Percentiles rank a stretch among this genome's conserved stretches.
phyloP scores from a whole-genome alignment of 2,329 filamentous ascomycete genomes.

The Neofusicoccum umdonicola region DNA sequence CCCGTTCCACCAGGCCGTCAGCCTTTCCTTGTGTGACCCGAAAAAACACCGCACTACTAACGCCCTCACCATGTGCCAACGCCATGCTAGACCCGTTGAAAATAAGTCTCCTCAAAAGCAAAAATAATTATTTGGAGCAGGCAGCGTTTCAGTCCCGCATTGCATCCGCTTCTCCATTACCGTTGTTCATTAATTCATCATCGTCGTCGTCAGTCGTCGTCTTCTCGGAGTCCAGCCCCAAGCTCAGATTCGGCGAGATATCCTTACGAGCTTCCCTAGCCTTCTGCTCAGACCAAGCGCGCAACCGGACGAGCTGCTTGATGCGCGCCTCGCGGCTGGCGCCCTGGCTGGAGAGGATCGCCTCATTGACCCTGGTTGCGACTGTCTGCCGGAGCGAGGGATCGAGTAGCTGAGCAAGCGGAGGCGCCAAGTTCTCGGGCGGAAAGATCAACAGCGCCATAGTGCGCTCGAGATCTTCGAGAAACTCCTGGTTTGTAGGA shows the following conservation, averaged over 20 bases:
- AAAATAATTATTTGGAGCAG: neutral
- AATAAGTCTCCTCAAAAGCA: neutral
- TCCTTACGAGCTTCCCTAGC: slow-evolving; percentile 47
- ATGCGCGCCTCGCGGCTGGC: slow-evolving; percentile 77
- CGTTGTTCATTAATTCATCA: slow-evolving; percentile 24
- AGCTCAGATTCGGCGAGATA: slow-evolving; percentile 39
- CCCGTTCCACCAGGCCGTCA: neutral
- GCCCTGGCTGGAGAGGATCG: slow-evolving; percentile 73
- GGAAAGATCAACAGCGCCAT: slow-evolving; percentile 91
- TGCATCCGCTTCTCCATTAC: slow-evolving; percentile 36
- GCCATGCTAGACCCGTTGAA: neutral
- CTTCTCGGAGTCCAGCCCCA: slow-evolving; percentile 40
- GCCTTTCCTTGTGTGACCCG: neutral
- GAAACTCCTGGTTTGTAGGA: slow-evolving; percentile 74
- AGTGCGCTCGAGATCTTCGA: slow-evolving; percentile 84
- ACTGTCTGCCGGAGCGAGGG: slow-evolving; percentile 77
- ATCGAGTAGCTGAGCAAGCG: slow-evolving; percentile 73
- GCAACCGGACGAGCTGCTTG: slow-evolving; percentile 73
- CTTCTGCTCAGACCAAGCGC: slow-evolving; percentile 78
- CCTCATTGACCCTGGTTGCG: slow-evolving; percentile 85
- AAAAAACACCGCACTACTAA: neutral
- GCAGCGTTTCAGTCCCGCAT: slow-evolving; percentile 23
- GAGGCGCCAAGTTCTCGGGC: slow-evolving; percentile 72
- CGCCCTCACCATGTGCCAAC: neutral
- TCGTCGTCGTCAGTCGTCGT: slow-evolving; percentile 22